These are phyloP conservation scores for Lotus japonicus DNA, from an alignment of 306 rosid species.

Conservation along the genomic window DNA sequence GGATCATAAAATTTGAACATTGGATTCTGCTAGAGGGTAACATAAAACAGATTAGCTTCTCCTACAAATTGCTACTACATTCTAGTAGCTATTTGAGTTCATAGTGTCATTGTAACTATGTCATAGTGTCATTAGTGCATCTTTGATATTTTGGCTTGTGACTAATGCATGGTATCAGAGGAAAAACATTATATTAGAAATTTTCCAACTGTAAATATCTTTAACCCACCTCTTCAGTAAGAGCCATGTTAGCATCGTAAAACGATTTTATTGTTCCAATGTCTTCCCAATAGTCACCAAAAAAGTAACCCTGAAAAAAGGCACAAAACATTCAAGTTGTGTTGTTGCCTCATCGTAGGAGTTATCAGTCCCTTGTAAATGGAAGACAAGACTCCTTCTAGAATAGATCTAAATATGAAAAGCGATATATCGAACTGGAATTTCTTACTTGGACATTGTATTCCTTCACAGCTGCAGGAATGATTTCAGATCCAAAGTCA, in stretches of 20 bases:
- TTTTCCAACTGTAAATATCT: not conserved
- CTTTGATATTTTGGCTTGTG: not conserved
- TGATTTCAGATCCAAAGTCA: slow-evolving; percentile 95
- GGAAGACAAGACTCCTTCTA: not conserved
- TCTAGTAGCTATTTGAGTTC: not conserved
- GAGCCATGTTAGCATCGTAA: slow-evolving; percentile 84
- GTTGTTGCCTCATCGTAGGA: not conserved
- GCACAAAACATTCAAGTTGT: not conserved
- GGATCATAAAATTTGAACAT: slow-evolving; percentile 81
- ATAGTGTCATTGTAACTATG: not conserved
- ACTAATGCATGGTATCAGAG: not conserved
- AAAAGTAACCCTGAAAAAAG: slow-evolving; percentile 56
- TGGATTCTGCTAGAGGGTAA: slow-evolving; percentile 44
- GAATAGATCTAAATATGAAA: slow-evolving; percentile 7
- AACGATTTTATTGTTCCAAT: slow-evolving; percentile 81
- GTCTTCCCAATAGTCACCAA: slow-evolving; percentile 94
- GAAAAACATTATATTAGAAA: not conserved
- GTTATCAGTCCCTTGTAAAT: not conserved
- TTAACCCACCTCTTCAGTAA: slow-evolving; percentile 70
- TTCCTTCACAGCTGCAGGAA: slow-evolving; percentile 80
- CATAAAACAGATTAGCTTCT: not conserved
- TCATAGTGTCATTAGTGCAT: not conserved
- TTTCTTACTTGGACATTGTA: slow-evolving; percentile 69
- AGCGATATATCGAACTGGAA: not conserved
- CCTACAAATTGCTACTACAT: not conserved